phyloP scores from a whole-genome alignment of 805 yeast species.

The Yarrowia sp. region DNA sequence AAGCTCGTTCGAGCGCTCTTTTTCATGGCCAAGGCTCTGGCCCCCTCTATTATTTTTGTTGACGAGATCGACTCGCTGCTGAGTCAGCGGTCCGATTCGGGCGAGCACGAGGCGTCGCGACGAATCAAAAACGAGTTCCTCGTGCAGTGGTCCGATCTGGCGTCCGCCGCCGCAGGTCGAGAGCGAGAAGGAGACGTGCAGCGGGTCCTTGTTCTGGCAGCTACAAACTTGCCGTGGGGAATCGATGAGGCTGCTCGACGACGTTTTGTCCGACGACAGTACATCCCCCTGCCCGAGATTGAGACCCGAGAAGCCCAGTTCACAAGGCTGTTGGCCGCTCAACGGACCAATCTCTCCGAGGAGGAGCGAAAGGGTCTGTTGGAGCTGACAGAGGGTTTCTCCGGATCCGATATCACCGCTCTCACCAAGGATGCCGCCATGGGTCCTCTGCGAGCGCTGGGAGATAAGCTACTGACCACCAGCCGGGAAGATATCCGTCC shows the following conservation, averaged over 20 bases:
- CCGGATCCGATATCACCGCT: slow-evolving; percentile 94
- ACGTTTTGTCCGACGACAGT: slow-evolving; percentile 87
- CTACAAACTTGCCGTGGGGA: slow-evolving; percentile 96
- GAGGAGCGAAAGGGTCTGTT: slow-evolving; percentile 68
- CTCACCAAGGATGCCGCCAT: slow-evolving; percentile 96
- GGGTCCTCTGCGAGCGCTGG: slow-evolving; percentile 93
- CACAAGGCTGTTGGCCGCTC: slow-evolving; percentile 68
- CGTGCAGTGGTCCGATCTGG: slow-evolving; percentile 92
- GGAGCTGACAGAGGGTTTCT: slow-evolving; percentile 75
- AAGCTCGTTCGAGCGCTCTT: slow-evolving; percentile 90
- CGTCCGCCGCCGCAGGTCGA: slow-evolving; percentile 83
- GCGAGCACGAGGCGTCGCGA: slow-evolving; percentile 86
- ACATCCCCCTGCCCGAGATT: slow-evolving; percentile 90
- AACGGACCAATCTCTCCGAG: slow-evolving; percentile 71
- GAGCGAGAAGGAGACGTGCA: slow-evolving; percentile 58
- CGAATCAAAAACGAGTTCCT: slow-evolving; percentile 91
- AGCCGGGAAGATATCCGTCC: slow-evolving; percentile 81
- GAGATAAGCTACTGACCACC: slow-evolving; percentile 75
- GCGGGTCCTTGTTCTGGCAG: slow-evolving; percentile 88
- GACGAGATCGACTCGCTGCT: slow-evolving; percentile 94
- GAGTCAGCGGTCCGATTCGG: slow-evolving; percentile 76
- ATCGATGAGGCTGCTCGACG: slow-evolving; percentile 97
- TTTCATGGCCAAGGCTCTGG: slow-evolving; percentile 78
- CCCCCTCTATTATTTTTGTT: slow-evolving; percentile 93
- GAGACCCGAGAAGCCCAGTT: slow-evolving; percentile 81